phyloP scores from a whole-genome alignment of 2,329 filamentous ascomycete species.

The Epichloe typhina region DNA sequence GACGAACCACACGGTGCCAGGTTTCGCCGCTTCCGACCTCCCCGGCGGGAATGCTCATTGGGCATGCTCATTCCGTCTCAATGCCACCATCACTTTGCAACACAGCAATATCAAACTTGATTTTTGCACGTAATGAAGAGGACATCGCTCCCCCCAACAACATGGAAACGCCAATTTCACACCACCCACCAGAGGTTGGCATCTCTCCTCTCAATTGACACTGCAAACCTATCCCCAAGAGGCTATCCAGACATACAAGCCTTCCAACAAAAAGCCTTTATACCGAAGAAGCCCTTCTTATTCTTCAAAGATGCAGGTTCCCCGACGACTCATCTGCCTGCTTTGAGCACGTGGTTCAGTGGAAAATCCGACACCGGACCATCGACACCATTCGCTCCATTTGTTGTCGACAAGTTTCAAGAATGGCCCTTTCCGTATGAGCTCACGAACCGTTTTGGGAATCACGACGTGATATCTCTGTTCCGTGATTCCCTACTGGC shows the following conservation, averaged over 20 bases:
- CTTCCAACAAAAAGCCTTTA: slow-evolving; percentile 43
- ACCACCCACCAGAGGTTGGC: neutral
- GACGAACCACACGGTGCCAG: neutral
- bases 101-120: neutral
- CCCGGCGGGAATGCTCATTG: neutral
- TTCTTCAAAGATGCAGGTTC: slow-evolving; percentile 33
- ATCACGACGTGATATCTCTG: slow-evolving; percentile 8
- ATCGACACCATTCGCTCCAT: slow-evolving; percentile 2
- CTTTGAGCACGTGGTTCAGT: slow-evolving; percentile 46
- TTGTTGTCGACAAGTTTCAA: slow-evolving; percentile 18
- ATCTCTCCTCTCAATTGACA: slow-evolving; percentile 1
- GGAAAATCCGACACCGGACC: neutral
- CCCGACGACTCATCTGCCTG: slow-evolving; percentile 29
- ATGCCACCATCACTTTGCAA: too few relatives aligned
- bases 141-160: neutral
- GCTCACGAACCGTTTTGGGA: slow-evolving; percentile 16
- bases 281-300: slow-evolving; percentile 33
- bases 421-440: slow-evolving; percentile 26
- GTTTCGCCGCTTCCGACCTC: slow-evolving; percentile 5
- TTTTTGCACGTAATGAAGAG: slow-evolving; percentile 4
- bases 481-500: slow-evolving; percentile 18
- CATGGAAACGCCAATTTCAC: slow-evolving; percentile 4
- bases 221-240: slow-evolving; percentile 6
- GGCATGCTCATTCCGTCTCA: too few relatives aligned
- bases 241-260: slow-evolving; percentile 19